These are phyloP conservation scores for Globisporangium rhizosaccharum DNA, from an alignment of 352 stramenopile species.

Conservation along the genomic window DNA sequence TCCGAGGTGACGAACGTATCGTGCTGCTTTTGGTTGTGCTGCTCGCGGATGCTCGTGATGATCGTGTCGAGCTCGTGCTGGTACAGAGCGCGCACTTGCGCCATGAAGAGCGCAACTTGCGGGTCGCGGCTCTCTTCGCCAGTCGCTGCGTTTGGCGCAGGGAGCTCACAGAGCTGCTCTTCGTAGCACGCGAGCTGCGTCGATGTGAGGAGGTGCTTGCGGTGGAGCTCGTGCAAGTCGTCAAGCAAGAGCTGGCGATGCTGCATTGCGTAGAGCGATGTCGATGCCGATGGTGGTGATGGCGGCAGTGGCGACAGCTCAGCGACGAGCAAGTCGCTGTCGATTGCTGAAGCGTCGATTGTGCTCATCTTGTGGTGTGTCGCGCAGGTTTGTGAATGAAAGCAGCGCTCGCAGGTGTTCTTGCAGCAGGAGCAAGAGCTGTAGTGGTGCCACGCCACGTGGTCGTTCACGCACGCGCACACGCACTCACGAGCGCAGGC, in stretches of 20 bases:
- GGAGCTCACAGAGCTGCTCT: slow-evolving; percentile 4
- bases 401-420: no score
- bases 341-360: no score
- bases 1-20: slow-evolving; percentile 45
- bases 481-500: no score
- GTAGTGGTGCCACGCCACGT: no score
- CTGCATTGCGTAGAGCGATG: background rate
- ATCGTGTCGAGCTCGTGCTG: slow-evolving; percentile 38
- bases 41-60: slow-evolving; percentile 37
- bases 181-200: slow-evolving; percentile 31
- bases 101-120: slow-evolving; percentile 17
- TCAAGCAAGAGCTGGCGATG: slow-evolving; percentile 18
- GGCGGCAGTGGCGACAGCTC: background rate
- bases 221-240: slow-evolving; percentile 33
- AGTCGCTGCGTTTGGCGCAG: background rate
- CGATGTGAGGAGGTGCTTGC: slow-evolving; percentile 21
- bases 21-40: slow-evolving; percentile 48
- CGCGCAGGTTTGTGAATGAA: no score
- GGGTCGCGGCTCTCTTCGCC: background rate
- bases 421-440: no score
- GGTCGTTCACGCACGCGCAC: no score
- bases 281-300: no score
- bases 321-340: background rate
- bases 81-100: slow-evolving; percentile 28
- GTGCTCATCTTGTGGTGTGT: no score